These are phyloP conservation scores for Trypanosoma avium DNA, from an alignment of 208 protist species.

Conservation along the genomic window DNA sequence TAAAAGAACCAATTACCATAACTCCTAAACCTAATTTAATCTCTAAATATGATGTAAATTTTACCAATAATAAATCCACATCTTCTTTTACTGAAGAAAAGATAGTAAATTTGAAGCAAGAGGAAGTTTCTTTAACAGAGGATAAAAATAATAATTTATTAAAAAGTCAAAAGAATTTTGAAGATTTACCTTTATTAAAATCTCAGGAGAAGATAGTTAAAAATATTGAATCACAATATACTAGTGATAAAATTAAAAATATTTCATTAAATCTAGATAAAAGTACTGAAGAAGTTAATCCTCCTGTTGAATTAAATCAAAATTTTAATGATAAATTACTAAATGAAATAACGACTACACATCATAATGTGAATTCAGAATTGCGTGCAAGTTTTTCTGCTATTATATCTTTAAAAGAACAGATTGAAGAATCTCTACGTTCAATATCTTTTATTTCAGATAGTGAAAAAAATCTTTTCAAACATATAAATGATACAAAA, in stretches of 20 bases:
- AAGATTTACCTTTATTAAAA: neutral
- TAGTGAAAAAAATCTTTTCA: too few relatives aligned
- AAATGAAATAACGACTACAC: neutral
- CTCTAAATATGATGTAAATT: too few relatives aligned
- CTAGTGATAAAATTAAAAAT: neutral
- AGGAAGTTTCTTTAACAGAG: neutral
- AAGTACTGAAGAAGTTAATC: neutral
- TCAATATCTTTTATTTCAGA: neutral
- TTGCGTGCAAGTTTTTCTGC: neutral
- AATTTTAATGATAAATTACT: conserved; percentile 5
- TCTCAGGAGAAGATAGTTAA: neutral
- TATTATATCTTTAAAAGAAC: neutral
- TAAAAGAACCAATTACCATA: too few relatives aligned
- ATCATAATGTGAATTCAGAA: neutral
- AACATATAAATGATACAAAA: too few relatives aligned
- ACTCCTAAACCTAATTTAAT: too few relatives aligned
- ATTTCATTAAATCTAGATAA: too few relatives aligned
- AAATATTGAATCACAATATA: neutral
- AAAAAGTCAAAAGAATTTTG: neutral
- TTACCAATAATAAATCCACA: neutral
- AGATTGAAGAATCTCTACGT: neutral
- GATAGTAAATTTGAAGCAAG: conserved; percentile 1
- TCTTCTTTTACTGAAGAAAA: conserved; percentile 5
- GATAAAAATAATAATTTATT: neutral
- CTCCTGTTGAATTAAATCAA: neutral